Conservation (phyloP, 208 protist species). For the Strigomonas galati region DNA sequence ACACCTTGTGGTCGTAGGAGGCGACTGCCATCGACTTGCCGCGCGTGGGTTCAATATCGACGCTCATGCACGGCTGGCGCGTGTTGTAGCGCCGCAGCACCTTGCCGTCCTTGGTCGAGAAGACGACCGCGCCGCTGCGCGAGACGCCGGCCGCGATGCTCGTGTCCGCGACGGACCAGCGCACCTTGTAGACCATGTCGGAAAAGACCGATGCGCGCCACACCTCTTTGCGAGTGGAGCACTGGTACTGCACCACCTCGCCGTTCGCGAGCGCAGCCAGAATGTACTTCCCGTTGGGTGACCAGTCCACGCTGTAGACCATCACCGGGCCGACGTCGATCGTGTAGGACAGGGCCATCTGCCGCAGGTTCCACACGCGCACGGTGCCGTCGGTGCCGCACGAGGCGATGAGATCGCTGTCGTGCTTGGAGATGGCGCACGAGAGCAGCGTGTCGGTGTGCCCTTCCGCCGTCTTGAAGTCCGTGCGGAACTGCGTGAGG, state of each 20-base stretch:
- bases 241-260: conserved; percentile 70
- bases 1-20: conserved; percentile 79
- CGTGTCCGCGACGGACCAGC: conserved; percentile 49
- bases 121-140: conserved; percentile 45
- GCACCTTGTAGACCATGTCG: conserved; percentile 43
- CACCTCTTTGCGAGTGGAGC: conserved; percentile 54
- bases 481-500: conserved; percentile 38
- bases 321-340: conserved; percentile 67
- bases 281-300: conserved; percentile 77
- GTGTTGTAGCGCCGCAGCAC: conserved; percentile 64
- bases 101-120: conserved; percentile 71
- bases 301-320: conserved; percentile 78
- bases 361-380: conserved; percentile 80
- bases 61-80: conserved; percentile 39
- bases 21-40: conserved; percentile 72
- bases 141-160: conserved; percentile 58
- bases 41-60: conserved; percentile 68
- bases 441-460: conserved; percentile 86
- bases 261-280: conserved; percentile 65
- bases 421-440: conserved; percentile 64
- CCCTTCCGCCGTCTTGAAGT: conserved; percentile 46
- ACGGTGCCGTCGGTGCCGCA: conserved; percentile 80
- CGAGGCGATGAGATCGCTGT: conserved; percentile 79
- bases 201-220: conserved; percentile 57
- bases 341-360: conserved; percentile 38